Evolutionary conservation across 225 moss, liverwort and hornwort species (phyloP).

Genomic region (Antitrichia curtipendula): DNA sequence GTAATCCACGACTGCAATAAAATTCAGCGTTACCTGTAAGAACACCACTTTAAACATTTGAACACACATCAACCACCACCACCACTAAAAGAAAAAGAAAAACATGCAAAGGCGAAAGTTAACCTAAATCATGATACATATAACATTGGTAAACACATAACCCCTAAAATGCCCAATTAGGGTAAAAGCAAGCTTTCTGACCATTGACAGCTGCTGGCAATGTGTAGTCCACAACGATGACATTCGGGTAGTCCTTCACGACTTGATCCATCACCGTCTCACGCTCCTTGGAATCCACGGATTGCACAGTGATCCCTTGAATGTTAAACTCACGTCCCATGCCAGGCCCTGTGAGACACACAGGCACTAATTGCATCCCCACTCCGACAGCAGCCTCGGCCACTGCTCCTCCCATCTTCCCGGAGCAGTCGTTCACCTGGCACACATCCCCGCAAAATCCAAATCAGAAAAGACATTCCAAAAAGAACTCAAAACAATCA

Average conservation of each 20-base stretch:
- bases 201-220: conserved; percentile 83
- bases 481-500: not conserved
- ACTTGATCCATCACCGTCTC: conserved; percentile 51
- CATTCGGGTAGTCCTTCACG: conserved; percentile 16
- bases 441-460: not conserved
- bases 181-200: conserved; percentile 7
- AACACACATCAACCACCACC: not conserved
- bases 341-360: conserved; percentile 33
- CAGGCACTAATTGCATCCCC: conserved; percentile 55
- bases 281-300: conserved; percentile 33
- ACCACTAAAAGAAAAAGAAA: not conserved
- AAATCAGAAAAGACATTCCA: not conserved
- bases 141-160: not conserved
- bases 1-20: conserved; percentile 67
- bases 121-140: not conserved
- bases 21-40: conserved; percentile 78
- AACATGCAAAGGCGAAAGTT: not conserved
- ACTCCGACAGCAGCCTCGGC: conserved; percentile 65
- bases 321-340: conserved; percentile 10
- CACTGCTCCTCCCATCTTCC: conserved; percentile 82
- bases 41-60: not conserved
- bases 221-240: conserved; percentile 78
- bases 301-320: conserved; percentile 30
- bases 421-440: conserved; percentile 68
- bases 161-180: not conserved